These are phyloP conservation scores for Chaetomium cochliodes DNA, from an alignment of 495 filamentous ascomycete genomes.

Conservation along the genomic window DNA sequence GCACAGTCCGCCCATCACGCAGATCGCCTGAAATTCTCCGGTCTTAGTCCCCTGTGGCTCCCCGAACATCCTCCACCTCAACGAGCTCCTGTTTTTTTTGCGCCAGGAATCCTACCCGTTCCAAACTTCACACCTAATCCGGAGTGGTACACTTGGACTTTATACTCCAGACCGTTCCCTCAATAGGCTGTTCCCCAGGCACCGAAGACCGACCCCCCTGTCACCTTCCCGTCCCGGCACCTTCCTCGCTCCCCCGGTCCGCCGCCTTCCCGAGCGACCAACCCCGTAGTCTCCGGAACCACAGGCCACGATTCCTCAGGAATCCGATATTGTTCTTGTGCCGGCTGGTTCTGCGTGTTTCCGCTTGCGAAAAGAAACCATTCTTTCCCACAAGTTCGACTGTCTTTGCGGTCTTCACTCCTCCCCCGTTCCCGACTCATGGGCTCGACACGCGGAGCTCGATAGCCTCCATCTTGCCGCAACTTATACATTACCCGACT, in stretches of 20 bases:
- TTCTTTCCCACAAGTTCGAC: not conserved
- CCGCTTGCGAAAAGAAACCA: not conserved
- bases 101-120: not conserved
- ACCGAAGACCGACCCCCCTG: not conserved
- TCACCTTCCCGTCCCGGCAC: slow-evolving; percentile 1
- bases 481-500: not conserved
- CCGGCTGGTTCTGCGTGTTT: not conserved
- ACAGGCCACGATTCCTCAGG: not conserved
- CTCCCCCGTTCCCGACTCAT: slow-evolving; percentile 2
- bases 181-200: not conserved
- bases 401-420: not conserved
- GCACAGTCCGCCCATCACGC: not conserved
- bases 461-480: slow-evolving; percentile 13
- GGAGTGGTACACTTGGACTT: not conserved
- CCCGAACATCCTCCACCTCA: not conserved
- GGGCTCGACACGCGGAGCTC: slow-evolving; percentile 17
- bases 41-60: not conserved
- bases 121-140: not conserved
- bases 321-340: not conserved
- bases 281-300: slow-evolving; percentile 4
- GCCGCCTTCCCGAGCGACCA: not conserved
- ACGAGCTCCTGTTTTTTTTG: not conserved
- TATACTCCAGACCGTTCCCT: not conserved
- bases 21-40: not conserved
- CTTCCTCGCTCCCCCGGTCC: not conserved